These are phyloP conservation scores for Sungouiozyma ichnusensis DNA, from an alignment of 805 yeast species.

Conservation along the genomic window DNA sequence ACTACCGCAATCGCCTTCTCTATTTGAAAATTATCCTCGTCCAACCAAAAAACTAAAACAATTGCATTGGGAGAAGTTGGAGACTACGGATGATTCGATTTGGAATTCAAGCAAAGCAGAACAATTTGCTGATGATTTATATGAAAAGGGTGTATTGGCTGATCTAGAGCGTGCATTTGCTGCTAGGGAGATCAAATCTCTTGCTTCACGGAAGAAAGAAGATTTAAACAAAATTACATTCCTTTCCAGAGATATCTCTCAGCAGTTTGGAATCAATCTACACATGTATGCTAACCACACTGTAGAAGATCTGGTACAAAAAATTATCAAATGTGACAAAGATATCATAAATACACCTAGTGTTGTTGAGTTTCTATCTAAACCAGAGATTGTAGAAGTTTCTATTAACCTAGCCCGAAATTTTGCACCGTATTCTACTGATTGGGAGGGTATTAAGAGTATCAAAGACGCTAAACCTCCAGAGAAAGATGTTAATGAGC, in stretches of 20 bases:
- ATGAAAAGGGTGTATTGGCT: slow-evolving; percentile 66
- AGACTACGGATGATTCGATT: slow-evolving; percentile 71
- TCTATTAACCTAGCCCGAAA: slow-evolving; percentile 60
- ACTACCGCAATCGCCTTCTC: slow-evolving; percentile 25
- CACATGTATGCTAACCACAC: slow-evolving; percentile 58
- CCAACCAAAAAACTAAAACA: slow-evolving; percentile 79
- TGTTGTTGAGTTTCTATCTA: slow-evolving; percentile 75
- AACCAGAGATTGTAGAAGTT: slow-evolving; percentile 64
- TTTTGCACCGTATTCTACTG: slow-evolving; percentile 71
- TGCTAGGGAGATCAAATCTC: slow-evolving; percentile 57
- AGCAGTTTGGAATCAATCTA: slow-evolving; percentile 88
- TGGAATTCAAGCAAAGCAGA: slow-evolving; percentile 66
- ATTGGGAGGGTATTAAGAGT: slow-evolving; percentile 41
- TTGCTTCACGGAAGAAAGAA: slow-evolving; percentile 36
- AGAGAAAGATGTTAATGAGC: slow-evolving; percentile 61
- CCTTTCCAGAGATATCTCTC: slow-evolving; percentile 77
- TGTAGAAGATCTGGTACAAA: slow-evolving; percentile 58
- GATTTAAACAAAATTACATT: slow-evolving; percentile 51
- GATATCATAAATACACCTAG: slow-evolving; percentile 61
- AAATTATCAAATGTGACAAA: slow-evolving; percentile 64
- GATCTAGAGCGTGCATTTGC: slow-evolving; percentile 84
- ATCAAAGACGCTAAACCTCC: slow-evolving; percentile 36
- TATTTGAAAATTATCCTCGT: slow-evolving; percentile 46
- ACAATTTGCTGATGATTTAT: slow-evolving; percentile 47
- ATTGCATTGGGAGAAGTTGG: slow-evolving; percentile 93